Base-by-base conservation (phyloP, 257 asterid genomes). In the Rubia yunnanensis region DNA sequence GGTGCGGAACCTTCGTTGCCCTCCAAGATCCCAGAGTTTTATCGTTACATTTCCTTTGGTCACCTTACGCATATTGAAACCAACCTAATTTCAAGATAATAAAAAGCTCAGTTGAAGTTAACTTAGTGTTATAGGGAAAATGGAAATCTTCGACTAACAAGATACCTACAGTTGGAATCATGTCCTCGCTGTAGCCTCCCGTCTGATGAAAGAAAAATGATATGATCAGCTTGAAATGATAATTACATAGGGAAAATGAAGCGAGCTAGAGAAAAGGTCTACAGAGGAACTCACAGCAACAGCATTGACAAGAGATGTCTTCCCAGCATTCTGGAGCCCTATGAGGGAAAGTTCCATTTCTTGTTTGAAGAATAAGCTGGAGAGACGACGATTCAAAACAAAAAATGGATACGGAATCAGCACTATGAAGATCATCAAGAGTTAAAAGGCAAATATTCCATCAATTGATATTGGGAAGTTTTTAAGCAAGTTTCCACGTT, bases 1-100 rank as follows among this genome's bases (percentile, higher is more conserved):
- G 48, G 96, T 66, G 35, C 96, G 96, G 48, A 88, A 92, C 76
- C 96, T 89, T 4, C 89, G 74, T 76, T 92, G 98, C 64, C 98
- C 98, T 72, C 98, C 96, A 79, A 89, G 87, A 70, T 92, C 98
- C 98, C 98, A 92, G 34, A 92, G 89, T 70, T 92, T 92, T 72
- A 92, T 89, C 31, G 95, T 87, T 54, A 92, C 98, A 61, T 92
- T 92, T 75, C 98, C 96, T 77, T 88, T 92, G 20, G 96, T 92
- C n/a, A 92, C 96, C 86, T 92, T 89, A 13, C 98, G 96, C 98
- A 92, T 89, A 71, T 92, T 92, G 69, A 92, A 92, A 56, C 96
- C 96, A 71, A 92, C 98, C 96, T 89, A 77, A 68, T 70, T 28
- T 68, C 28, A 23, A 23, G 66, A 72, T 31, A 60, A 68, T 48